Evolutionary conservation across 2,329 filamentous ascomycete species (phyloP), one percentile per base, ranked within the genome.

Genomic region (Neurospora sp.): DNA sequence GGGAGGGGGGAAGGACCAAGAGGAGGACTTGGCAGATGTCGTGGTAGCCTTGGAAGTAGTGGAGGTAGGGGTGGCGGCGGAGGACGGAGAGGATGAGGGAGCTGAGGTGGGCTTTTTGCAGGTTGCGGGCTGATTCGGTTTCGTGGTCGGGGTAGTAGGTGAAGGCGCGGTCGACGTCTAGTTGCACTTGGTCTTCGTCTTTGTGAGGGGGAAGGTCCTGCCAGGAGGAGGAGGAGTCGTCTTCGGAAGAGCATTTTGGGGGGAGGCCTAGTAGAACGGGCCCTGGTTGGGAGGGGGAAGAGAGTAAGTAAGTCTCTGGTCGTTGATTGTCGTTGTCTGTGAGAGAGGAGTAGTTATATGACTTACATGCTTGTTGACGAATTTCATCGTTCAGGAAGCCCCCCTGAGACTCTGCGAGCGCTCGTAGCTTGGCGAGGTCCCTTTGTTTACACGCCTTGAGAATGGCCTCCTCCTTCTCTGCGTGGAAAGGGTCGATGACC

Each of bases 41-140:
- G 80, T 99, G 96, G 79, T 96, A 99, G 78, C 96, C 96, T 82
- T 99, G 96, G 80, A 99, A 99, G 82, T 99, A 99, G 83, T 89
- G 93, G 41, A 99, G 87, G 78, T 90, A 89, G 17, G 94, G 93
- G 76, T 96, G 86, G 40, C 87, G 87, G 68, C 96, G 90, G 66
- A 99, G 86, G 15, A 96, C 88, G 73, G 91, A 86, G 68, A 88
- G 87, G 76, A 99, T 98, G 67, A 99, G 85, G 72, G 88, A 82
- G 8, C 89, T 95, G 1, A 99, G 86, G 76, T 96, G 89, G 69
- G 84, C 78, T 78, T 96, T 97, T 77, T 91, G 90, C 62, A 80
- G 79, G 66, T 88, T 84, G 70, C 96, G 85, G 74, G 95, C 89
- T 73, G 87, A 83, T 38, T 91, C 86, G 11, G 90, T 88, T 77